Base-by-base conservation (phyloP, 169 alveolate genomes). In the Pseudocohnilembus persalinus region DNA sequence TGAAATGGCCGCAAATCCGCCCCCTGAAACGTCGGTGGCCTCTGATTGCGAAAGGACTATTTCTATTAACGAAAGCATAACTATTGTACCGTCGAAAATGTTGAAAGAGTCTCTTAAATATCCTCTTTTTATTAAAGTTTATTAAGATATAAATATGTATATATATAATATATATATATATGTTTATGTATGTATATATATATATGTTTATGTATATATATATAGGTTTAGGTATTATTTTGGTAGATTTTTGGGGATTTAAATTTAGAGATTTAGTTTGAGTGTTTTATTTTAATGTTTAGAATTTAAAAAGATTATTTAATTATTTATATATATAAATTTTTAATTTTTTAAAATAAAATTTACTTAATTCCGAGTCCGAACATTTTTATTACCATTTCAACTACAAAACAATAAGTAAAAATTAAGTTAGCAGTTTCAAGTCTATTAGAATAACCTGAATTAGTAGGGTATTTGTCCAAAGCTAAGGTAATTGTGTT, bases 281-380 rank as follows among this genome's bases (percentile, higher is more conserved):
- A n/a, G n/a, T n/a, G n/a, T n/a, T n/a, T n/a, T n/a, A n/a, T n/a
- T n/a, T n/a, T n/a, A n/a, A n/a, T n/a, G n/a, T n/a, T n/a, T n/a
- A n/a, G n/a, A n/a, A n/a, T n/a, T n/a, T n/a, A n/a, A n/a, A n/a
- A n/a, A n/a, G n/a, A n/a, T n/a, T n/a, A n/a, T n/a, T n/a, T n/a
- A n/a, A n/a, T n/a, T n/a, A n/a, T n/a, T n/a, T n/a, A n/a, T n/a
- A n/a, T n/a, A n/a, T n/a, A n/a, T n/a, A n/a, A n/a, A n/a, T n/a
- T n/a, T n/a, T n/a, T n/a, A n/a, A n/a, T n/a, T n/a, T n/a, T n/a
- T n/a, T n/a, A n/a, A n/a, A n/a, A n/a, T n/a, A n/a, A n/a, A n/a
- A n/a, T n/a, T n/a, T n/a, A n/a, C n/a, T n/a, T 83, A n/a, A 92
- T 77, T 72, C 94, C 96, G 86, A 90, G 28, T 1, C 95, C 92